Evolutionary conservation across 2,329 filamentous ascomycete genomes (phyloP), one percentile per base, ranked within the genome.

Genomic region (Dissoconium aciculare): DNA sequence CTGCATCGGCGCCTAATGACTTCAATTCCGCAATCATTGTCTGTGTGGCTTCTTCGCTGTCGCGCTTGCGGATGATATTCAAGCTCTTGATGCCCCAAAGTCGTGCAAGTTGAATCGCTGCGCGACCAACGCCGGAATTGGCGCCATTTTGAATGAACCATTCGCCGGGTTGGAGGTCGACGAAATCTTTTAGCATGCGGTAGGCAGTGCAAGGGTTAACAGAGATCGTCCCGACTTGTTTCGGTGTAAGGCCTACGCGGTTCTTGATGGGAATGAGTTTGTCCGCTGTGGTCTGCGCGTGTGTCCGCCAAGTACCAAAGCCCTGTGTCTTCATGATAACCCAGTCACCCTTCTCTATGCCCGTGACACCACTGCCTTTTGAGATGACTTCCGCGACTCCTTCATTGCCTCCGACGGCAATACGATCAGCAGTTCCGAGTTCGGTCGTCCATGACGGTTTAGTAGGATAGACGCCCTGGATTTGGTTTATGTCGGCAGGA

Each of bases 141-240:
- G 87, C 89, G 5, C 87, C 89, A 53, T 98, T 98, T 58, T 98
- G 89, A 27, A 98, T 74, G 51, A 94, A 82, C 85, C 87, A 98
- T 34, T 91, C 78, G 32, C 85, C 80, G n/a, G 73, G 69, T 33
- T 67, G 51, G 49, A 76, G 56, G 3, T 62, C 51, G 43, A 65
- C 73, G 50, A 87, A 94, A 52, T 87, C 80, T 34, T 74, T 73
- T 35, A 98, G 67, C 75, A 98, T 91, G 32, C 85, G 73, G 59
- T 92, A 95, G 2, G 89, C 89, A 1, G 84, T 92, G 55, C 82
- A 85, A 2, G 89, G 89, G 55, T 98, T 98, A 25, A 98, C 80
- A 40, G 71, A 77, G 19, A 93, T 80, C 0, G 84, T 95, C 4
- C 81, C 87, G 8, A 78, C 83, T 51, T 94, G 85, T 4, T 79